Evolutionary conservation across 441 rosid genomes (phyloP).

Genomic region (Mallotus japonicus): DNA sequence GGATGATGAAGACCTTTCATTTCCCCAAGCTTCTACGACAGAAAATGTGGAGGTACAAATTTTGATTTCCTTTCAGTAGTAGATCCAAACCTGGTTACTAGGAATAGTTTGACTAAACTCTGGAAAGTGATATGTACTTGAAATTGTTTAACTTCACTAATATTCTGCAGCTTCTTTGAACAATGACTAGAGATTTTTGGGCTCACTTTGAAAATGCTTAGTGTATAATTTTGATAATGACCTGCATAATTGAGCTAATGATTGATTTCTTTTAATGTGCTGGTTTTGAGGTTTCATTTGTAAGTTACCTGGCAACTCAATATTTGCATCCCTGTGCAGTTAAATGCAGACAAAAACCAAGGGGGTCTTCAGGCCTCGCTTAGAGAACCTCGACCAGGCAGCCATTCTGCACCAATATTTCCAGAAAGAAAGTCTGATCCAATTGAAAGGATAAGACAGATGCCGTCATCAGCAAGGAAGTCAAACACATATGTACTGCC

Average conservation of each 20-base stretch:
- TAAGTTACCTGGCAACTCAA: constrained; percentile 1
- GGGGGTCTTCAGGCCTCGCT: constrained; percentile 37
- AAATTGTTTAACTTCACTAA: neutral
- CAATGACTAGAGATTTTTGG: neutral
- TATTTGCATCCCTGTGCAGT: constrained; percentile 36
- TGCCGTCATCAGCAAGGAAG: constrained; percentile 45
- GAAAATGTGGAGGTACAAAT: constrained; percentile 51
- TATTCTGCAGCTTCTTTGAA: neutral
- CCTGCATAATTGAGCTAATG: neutral
- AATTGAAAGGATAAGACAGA: constrained; percentile 55
- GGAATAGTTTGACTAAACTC: neutral
- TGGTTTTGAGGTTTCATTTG: neutral
- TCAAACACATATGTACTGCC: constrained; percentile 75
- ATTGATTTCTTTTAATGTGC: neutral
- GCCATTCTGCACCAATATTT: constrained; percentile 89
- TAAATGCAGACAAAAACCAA: constrained; percentile 45
- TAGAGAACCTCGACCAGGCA: constrained; percentile 51
- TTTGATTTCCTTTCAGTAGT: constrained; percentile 16
- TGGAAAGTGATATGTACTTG: neutral
- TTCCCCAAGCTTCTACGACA: constrained; percentile 41
- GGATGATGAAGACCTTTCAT: constrained; percentile 54
- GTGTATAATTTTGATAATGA: neutral
- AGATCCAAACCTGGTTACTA: neutral
- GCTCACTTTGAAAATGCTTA: constrained; percentile 6
- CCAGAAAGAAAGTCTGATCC: constrained; percentile 69